A percentile compares a stretch with the other conserved stretches of the same genome.
Conservation (phyloP, 768 basidiomycete species). For the Hemileccinum rubropunctum region DNA sequence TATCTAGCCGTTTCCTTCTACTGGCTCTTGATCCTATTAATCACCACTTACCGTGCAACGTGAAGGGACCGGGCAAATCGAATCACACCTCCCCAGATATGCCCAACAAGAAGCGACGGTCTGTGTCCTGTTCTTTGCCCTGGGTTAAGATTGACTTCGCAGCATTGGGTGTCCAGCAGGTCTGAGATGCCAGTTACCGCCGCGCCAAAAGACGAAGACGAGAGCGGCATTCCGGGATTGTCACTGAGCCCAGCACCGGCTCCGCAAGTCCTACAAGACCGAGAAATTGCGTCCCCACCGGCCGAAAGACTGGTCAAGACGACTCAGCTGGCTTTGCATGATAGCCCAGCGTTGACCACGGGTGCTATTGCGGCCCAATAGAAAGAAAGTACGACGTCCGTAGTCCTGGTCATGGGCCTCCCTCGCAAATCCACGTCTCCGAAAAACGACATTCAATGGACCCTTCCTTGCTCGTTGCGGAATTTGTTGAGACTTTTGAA, state of each 20-base stretch:
- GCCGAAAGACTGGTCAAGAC: slow-evolving; percentile 48
- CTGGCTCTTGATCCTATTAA: slow-evolving; percentile 13
- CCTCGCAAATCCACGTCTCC: slow-evolving; percentile 3
- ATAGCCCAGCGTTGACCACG: slow-evolving; percentile 56
- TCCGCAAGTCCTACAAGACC: slow-evolving; percentile 35
- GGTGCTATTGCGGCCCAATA: slow-evolving; percentile 36
- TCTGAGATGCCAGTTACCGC: slow-evolving; percentile 35
- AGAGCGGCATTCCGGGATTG: slow-evolving; percentile 35
- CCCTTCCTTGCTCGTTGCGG: slow-evolving; percentile 2
- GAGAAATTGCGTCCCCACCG: slow-evolving; percentile 41
- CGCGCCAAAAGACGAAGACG: slow-evolving; percentile 37
- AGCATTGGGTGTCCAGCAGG: slow-evolving; percentile 36
- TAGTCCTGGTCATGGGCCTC: neutral
- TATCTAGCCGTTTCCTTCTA: slow-evolving; percentile 9
- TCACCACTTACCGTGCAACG: slow-evolving; percentile 30
- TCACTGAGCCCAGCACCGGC: slow-evolving; percentile 31
- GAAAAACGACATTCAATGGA: neutral
- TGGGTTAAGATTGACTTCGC: slow-evolving; percentile 26
- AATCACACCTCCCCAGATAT: slow-evolving; percentile 61
- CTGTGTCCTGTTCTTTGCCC: slow-evolving; percentile 36
- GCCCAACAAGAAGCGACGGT: slow-evolving; percentile 84
- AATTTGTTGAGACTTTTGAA: neutral
- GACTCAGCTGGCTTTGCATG: slow-evolving; percentile 59
- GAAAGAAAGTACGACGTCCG: slow-evolving; percentile 5
- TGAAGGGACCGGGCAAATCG: slow-evolving; percentile 61